Base-by-base conservation (phyloP, 148 eudicot species). In the Nyssa sinensis region DNA sequence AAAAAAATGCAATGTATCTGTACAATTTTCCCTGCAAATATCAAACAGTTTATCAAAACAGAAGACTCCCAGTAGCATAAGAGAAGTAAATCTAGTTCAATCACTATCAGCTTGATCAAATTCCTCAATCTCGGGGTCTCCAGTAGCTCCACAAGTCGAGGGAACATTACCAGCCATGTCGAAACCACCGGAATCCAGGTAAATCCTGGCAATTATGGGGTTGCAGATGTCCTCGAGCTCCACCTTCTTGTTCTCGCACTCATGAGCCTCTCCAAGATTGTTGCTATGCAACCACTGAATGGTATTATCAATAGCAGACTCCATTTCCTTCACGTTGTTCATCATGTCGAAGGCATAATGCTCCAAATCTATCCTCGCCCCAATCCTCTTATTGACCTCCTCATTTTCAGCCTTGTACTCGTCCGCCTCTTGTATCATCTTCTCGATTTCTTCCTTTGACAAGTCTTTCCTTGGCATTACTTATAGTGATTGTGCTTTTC, bases 351-450 rank as follows among this genome's bases (percentile, higher is more conserved):
- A 76, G 10, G 80, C 77, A 12, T 83, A 83, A 31, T 75, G 73
- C n/a, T 83, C 86, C 53, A 83, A 51, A 0, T 75, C 69, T n/a
- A 73, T 83, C 78, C 69, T 83, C 0, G 86, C 83, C 72, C 78
- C 81, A 3, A 75, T 69, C 62, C 74, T 82, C 79, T 78, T 82
- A 62, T 82, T 82, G 70, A 64, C 64, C 53, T 82, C 85, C 76
- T 82, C 85, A 24, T 82, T 81, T 62, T 82, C 85, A 1, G 81
- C 61, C 60, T 78, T 81, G 79, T 78, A 81, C 68, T 81, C n/a
- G n/a, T n/a, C n/a, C n/a, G n/a, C n/a, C n/a, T n/a, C n/a, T n/a
- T n/a, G n/a, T n/a, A n/a, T n/a, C n/a, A n/a, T n/a, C n/a, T n/a
- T n/a, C 66, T 82, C 76, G 51, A 82, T 74, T 64, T 82, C 85